These are phyloP conservation scores for Linum lewisii DNA, from an alignment of 345 rosid genomes.

Conservation along the genomic window DNA sequence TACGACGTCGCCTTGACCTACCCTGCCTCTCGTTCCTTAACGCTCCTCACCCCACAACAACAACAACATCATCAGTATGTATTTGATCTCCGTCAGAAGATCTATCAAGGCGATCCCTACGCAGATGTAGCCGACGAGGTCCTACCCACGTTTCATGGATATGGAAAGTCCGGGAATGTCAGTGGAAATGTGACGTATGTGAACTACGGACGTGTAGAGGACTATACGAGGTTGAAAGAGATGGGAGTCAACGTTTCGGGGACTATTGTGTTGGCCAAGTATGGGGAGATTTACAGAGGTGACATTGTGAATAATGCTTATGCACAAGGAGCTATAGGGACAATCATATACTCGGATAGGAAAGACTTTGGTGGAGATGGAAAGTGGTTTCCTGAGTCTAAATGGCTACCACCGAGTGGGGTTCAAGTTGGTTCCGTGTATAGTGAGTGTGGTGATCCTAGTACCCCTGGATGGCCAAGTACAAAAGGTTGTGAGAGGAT, in stretches of 20 bases:
- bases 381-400: slow-evolving; percentile 52
- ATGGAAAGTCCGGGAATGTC: slow-evolving; percentile 65
- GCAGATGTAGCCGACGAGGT: slow-evolving; percentile 54
- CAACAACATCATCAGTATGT: slow-evolving; percentile 17
- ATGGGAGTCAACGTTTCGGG: slow-evolving; percentile 44
- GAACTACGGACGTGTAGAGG: slow-evolving; percentile 68
- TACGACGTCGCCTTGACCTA: slow-evolving; percentile 58
- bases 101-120: slow-evolving; percentile 51
- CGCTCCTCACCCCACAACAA: too few species aligned
- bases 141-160: slow-evolving; percentile 61
- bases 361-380: slow-evolving; percentile 58
- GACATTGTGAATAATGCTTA: slow-evolving; percentile 59
- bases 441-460: slow-evolving; percentile 57
- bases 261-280: slow-evolving; percentile 45
- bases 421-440: slow-evolving; percentile 75
- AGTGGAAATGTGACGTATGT: slow-evolving; percentile 51
- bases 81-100: slow-evolving; percentile 42
- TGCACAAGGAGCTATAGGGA: slow-evolving; percentile 62
- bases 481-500: slow-evolving; percentile 62
- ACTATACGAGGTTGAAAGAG: slow-evolving; percentile 34
- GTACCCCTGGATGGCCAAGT: slow-evolving; percentile 85
- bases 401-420: slow-evolving; percentile 80
- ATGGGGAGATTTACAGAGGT: slow-evolving; percentile 65
- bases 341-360: slow-evolving; percentile 50
- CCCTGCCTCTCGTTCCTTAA: slow-evolving; percentile 54